These are phyloP conservation scores for Claviceps sp. DNA, from an alignment of 2,329 filamentous ascomycete genomes.

Conservation along the genomic window DNA sequence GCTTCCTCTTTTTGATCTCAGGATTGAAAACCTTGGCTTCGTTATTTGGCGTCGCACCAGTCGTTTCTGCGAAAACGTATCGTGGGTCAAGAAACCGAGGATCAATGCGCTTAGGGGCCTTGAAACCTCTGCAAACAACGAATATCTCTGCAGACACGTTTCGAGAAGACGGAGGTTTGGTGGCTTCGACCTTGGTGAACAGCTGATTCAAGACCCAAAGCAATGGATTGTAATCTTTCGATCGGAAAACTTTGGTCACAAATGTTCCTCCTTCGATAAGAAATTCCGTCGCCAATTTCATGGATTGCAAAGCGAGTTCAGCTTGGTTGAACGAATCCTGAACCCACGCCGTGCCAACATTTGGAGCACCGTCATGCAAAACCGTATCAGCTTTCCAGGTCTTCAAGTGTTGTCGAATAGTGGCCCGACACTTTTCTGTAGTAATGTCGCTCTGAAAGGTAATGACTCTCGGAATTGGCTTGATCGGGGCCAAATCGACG, in stretches of 20 bases:
- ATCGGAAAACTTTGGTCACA: slow-evolving; percentile 94
- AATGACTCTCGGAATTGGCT: slow-evolving; percentile 85
- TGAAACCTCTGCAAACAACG: slow-evolving; percentile 90
- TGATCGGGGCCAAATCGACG: slow-evolving; percentile 90
- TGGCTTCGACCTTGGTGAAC: slow-evolving; percentile 89
- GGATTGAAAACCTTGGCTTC: slow-evolving; percentile 98
- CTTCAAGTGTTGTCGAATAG: slow-evolving; percentile 79
- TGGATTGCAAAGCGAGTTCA: slow-evolving; percentile 74
- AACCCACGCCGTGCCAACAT: slow-evolving; percentile 94
- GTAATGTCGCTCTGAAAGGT: slow-evolving; percentile 98
- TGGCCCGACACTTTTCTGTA: slow-evolving; percentile 86
- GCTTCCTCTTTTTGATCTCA: slow-evolving; percentile 91
- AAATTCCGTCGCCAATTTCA: slow-evolving; percentile 93
- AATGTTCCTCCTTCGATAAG: slow-evolving; percentile 80
- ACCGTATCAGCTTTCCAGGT: slow-evolving; percentile 94
- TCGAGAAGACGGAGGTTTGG: slow-evolving; percentile 88
- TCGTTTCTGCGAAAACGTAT: slow-evolving; percentile 85
- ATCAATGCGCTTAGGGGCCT: slow-evolving; percentile 86
- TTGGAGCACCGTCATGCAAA: slow-evolving; percentile 91
- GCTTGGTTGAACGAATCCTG: slow-evolving; percentile 98
- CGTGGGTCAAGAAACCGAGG: slow-evolving; percentile 82
- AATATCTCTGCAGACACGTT: slow-evolving; percentile 98
- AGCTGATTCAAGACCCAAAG: slow-evolving; percentile 97
- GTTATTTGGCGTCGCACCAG: slow-evolving; percentile 76
- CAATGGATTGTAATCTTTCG: slow-evolving; percentile 90